Percentiles rank a stretch among this genome's conserved stretches.
These are phyloP conservation scores for Lachancea quebecensis DNA, from an alignment of 805 yeast genomes.

Conservation along the genomic window DNA sequence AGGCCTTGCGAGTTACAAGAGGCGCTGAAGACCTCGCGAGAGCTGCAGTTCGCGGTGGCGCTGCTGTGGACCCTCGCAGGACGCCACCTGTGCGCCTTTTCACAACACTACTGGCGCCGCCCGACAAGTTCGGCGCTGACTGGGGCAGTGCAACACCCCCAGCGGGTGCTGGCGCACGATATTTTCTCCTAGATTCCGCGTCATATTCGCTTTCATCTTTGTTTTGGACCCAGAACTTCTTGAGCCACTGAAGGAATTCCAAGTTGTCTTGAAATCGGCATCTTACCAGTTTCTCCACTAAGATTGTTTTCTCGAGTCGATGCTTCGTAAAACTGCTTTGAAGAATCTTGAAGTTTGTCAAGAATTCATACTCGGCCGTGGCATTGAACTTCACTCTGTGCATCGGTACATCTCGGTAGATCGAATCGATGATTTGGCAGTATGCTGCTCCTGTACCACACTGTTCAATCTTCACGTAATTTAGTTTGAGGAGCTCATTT, in stretches of 20 bases:
- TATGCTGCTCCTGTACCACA: conserved; percentile 95
- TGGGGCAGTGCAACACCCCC: background rate
- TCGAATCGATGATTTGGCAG: conserved; percentile 84
- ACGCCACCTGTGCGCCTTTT: conserved; percentile 20
- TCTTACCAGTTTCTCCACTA: conserved; percentile 74
- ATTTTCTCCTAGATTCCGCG: conserved; percentile 50
- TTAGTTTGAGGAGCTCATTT: conserved; percentile 58
- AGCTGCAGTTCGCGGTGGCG: background rate
- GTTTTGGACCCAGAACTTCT: conserved; percentile 71
- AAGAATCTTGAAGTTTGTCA: conserved; percentile 75
- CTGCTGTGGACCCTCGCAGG: conserved; percentile 2
- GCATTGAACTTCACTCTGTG: conserved; percentile 66
- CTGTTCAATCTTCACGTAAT: conserved; percentile 76
- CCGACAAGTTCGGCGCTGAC: background rate
- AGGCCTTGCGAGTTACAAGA: conserved; percentile 15
- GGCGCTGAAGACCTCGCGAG: background rate
- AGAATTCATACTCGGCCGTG: conserved; percentile 64
- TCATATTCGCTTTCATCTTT: conserved; percentile 68
- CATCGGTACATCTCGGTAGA: conserved; percentile 79
- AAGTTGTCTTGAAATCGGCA: conserved; percentile 91
- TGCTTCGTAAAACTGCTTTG: conserved; percentile 75
- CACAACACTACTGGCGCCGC: conserved; percentile 13
- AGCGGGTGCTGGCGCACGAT: conserved; percentile 19
- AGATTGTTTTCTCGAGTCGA: conserved; percentile 63
- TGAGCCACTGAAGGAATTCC: conserved; percentile 91